Evolutionary conservation across 805 yeast species (phyloP).

Genomic region (Sugiyamaella americana): DNA sequence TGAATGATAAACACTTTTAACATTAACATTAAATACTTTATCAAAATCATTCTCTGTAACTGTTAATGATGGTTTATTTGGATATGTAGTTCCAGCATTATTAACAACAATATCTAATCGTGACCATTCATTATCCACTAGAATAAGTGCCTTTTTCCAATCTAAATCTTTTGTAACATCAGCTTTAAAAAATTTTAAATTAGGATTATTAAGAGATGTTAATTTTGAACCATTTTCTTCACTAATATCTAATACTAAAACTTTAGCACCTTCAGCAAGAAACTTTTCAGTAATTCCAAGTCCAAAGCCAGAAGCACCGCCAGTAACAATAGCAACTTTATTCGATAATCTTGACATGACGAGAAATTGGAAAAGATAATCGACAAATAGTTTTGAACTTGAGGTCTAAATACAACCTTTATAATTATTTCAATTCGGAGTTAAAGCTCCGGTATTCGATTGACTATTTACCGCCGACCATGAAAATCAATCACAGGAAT

Average conservation of each 20-base stretch:
- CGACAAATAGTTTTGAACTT: no score
- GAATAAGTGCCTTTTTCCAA: conserved; percentile 26
- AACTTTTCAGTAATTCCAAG: conserved; percentile 24
- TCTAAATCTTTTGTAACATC: conserved; percentile 26
- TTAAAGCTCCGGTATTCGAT: no score
- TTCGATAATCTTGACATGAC: conserved; percentile 24
- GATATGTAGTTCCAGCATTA: conserved; percentile 33
- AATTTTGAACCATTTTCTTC: conserved; percentile 12
- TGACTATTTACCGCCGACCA: no score
- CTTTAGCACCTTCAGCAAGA: conserved; percentile 17
- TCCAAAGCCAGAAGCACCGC: conserved; percentile 42
- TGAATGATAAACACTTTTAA: conserved; percentile 16
- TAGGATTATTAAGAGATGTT: not conserved
- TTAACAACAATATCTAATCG: conserved; percentile 33
- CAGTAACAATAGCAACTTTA: conserved; percentile 40
- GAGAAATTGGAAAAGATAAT: no score
- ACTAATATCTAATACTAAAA: conserved; percentile 15
- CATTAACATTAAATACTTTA: conserved; percentile 26
- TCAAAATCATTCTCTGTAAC: conserved; percentile 26
- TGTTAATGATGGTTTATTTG: conserved; percentile 26
- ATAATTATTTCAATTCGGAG: no score
- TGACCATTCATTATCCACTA: conserved; percentile 27
- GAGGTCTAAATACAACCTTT: no score
- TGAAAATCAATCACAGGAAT: no score
- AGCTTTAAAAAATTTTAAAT: conserved; percentile 12